A percentile compares a stretch with the other conserved stretches of the same genome.
phyloP scores from a whole-genome alignment of 2,329 filamentous ascomycete species.

The Stemphylium vesicarium region DNA sequence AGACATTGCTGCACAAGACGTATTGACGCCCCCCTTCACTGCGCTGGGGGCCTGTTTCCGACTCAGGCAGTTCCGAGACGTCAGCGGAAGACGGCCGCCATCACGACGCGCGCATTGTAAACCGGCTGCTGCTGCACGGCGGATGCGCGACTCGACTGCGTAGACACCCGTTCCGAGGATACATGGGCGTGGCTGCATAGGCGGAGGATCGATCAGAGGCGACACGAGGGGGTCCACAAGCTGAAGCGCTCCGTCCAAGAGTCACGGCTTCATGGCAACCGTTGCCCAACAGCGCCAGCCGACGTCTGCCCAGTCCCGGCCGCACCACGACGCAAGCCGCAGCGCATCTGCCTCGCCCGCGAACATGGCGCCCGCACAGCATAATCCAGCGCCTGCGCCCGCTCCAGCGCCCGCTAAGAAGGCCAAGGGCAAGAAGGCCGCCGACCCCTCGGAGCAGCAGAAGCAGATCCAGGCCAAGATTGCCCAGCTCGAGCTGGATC shows the following conservation, averaged over 20 bases:
- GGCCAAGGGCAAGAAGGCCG: slow-evolving; percentile 80
- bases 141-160: slow-evolving; percentile 25
- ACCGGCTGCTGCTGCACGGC: slow-evolving; percentile 17
- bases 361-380: slow-evolving; percentile 53
- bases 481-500: slow-evolving; percentile 92
- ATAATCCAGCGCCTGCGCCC: slow-evolving; percentile 59
- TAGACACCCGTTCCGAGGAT: slow-evolving; percentile 7
- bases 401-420: slow-evolving; percentile 70
- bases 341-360: slow-evolving; percentile 50
- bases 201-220: slow-evolving; percentile 14
- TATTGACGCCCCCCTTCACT: slow-evolving; percentile 10
- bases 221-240: slow-evolving; percentile 22
- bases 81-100: slow-evolving; percentile 27
- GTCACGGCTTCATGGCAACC: slow-evolving; percentile 43
- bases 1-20: slow-evolving; percentile 5
- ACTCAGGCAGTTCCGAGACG: slow-evolving; percentile 34
- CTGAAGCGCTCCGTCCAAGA: slow-evolving; percentile 19
- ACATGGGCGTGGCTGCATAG: slow-evolving; percentile 9
- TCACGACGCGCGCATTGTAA: slow-evolving; percentile 26
- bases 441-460: slow-evolving; percentile 87
- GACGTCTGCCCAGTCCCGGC: slow-evolving; percentile 36
- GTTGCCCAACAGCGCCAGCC: slow-evolving; percentile 46
- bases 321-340: slow-evolving; percentile 51
- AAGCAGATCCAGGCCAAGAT: slow-evolving; percentile 93
- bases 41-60: slow-evolving; percentile 10